Conservation (phyloP, 306 rosid genomes). For the Lathyrus sativus region DNA sequence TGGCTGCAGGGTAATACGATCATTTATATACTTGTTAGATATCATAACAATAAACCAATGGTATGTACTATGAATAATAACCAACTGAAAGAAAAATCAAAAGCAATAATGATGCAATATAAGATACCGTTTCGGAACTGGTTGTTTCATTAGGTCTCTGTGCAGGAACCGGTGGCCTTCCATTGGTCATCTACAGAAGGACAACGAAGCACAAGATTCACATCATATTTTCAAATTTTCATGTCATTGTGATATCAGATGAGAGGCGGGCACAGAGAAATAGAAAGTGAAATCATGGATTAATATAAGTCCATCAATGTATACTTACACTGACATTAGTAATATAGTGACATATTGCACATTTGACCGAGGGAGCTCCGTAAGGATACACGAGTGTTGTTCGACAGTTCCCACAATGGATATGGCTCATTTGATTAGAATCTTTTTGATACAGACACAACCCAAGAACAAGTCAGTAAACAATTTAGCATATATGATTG, state of each 20-base stretch:
- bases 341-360: slow-evolving; percentile 91
- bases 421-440: slow-evolving; percentile 74
- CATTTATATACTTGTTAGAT: slow-evolving; percentile 7
- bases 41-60: slow-evolving; percentile 20
- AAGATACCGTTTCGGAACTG: slow-evolving; percentile 60
- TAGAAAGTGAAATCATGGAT: slow-evolving; percentile 27
- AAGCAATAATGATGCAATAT: slow-evolving; percentile 71
- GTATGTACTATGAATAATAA: not conserved
- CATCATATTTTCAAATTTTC: slow-evolving; percentile 10
- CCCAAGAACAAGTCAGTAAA: slow-evolving; percentile 45
- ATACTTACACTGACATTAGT: slow-evolving; percentile 80
- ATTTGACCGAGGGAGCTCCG: slow-evolving; percentile 99
- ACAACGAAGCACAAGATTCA: slow-evolving; percentile 5
- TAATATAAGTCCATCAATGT: slow-evolving; percentile 2
- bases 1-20: slow-evolving; percentile 47
- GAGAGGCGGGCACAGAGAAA: slow-evolving; percentile 2
- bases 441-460: slow-evolving; percentile 50
- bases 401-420: slow-evolving; percentile 89
- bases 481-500: slow-evolving; percentile 26
- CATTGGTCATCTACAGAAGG: slow-evolving; percentile 58
- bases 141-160: slow-evolving; percentile 73
- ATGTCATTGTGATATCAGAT: not conserved
- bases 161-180: slow-evolving; percentile 75
- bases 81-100: not conserved
- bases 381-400: slow-evolving; percentile 87